Evolutionary conservation across 2,329 filamentous ascomycete species (phyloP).

Genomic region (Claviceps sp.): DNA sequence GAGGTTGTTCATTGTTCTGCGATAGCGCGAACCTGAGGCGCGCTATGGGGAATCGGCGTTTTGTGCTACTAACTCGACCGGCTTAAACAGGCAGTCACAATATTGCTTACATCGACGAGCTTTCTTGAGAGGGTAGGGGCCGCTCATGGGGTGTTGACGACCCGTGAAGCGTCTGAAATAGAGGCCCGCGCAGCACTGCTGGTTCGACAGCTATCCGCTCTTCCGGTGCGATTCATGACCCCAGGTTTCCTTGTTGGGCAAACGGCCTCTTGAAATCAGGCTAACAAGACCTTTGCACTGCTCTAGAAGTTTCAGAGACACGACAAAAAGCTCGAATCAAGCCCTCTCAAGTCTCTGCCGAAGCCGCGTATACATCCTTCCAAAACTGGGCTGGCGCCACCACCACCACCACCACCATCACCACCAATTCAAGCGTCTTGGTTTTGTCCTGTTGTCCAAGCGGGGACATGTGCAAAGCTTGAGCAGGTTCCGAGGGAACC

Average conservation of each 20-base stretch:
- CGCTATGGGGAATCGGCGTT: no score
- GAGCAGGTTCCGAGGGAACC: neutral
- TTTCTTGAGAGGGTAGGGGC: slow-evolving; percentile 14
- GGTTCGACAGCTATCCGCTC: slow-evolving; percentile 10
- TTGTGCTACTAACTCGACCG: neutral
- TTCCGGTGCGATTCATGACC: slow-evolving; percentile 9
- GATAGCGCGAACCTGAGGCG: no score
- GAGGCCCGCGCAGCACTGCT: slow-evolving; percentile 7
- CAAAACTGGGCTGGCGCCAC: neutral
- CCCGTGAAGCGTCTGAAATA: slow-evolving; percentile 10
- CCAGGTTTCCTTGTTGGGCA: neutral
- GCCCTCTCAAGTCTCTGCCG: neutral
- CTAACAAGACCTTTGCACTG: neutral
- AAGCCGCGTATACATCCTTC: neutral
- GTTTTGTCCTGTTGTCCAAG: neutral
- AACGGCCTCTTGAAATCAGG: neutral
- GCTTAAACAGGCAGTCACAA: slow-evolving; percentile 10
- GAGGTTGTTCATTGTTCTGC: neutral
- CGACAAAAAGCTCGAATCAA: neutral
- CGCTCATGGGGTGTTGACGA: slow-evolving; percentile 8
- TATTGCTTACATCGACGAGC: slow-evolving; percentile 11
- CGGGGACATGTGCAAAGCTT: neutral
- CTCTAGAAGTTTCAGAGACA: neutral
- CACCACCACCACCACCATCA: neutral
- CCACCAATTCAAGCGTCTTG: neutral